Evolutionary conservation across 345 rosid species (phyloP), one percentile per base, ranked within the genome.

Genomic region (Viola odorata): DNA sequence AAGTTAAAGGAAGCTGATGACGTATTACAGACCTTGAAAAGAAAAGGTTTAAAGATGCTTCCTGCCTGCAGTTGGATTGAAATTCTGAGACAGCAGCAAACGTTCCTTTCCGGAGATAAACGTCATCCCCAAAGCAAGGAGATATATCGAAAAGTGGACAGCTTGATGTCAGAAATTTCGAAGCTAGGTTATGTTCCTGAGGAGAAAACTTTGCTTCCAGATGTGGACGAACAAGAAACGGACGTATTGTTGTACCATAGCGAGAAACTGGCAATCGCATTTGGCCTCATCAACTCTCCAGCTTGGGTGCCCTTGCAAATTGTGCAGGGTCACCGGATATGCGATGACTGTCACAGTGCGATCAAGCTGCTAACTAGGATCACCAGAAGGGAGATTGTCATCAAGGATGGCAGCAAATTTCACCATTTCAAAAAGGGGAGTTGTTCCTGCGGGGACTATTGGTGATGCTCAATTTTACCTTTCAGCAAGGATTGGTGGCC

Each of bases 371-470:
- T 89, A 65, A 65, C 86, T 53, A 61, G 66, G 79, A 72, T 80
- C 66, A 76, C 86, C 0, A 63, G 57, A 50, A 69, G 95, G 67
- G 82, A 84, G 60, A 85, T 91, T 7, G 88, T 85, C 5, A 79
- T 89, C 53, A 91, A 85, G 68, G 98, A 89, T 69, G 85, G 79
- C 13, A 78, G 89, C 62, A 78, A 95, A 71, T 91, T 91, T 54
- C 96, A 85, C 65, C 89, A 84, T 77, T 86, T 91, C 64, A 80
- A 76, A 73, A 69, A 82, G 55, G 95, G 98, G 12, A 66, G 62
- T 38, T 91, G 96, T 77, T 89, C 95, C 64, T 91, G 96, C 64
- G 89, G 92, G 63, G 95, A 82, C 66, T 91, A 91, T 63, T 91
- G 98, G 98, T 89, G 82, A 91, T 48, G 23, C 12, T 37, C 36